These are phyloP conservation scores for Trichoderma orchidacearum DNA, from an alignment of 495 filamentous ascomycete genomes.

Conservation along the genomic window DNA sequence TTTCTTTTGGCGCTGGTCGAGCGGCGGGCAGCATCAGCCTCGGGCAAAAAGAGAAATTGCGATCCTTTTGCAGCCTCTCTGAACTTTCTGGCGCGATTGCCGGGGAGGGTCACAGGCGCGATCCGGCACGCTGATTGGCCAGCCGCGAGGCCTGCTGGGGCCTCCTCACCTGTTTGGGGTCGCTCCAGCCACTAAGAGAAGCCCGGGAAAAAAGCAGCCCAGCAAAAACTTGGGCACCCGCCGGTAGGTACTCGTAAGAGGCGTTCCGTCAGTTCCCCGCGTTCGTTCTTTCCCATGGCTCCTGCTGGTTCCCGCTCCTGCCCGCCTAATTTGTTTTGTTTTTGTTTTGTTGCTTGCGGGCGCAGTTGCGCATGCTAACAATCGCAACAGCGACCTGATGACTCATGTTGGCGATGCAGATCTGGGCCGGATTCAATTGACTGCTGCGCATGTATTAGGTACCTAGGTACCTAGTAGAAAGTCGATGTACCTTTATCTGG, in stretches of 20 bases:
- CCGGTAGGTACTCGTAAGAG: neutral
- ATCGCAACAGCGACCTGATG: no score
- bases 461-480: no score
- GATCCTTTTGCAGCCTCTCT: neutral
- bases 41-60: neutral
- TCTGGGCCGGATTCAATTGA: no score
- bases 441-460: no score
- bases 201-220: neutral
- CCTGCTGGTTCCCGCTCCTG: no score
- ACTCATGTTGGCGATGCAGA: no score
- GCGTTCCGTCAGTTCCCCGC: neutral
- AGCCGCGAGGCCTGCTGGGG: neutral
- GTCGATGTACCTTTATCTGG: no score
- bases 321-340: neutral
- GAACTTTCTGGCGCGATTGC: constrained; percentile 1
- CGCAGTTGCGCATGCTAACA: no score
- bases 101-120: constrained; percentile 1
- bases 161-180: neutral
- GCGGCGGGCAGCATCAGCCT: neutral
- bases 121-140: neutral
- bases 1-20: neutral
- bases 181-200: neutral
- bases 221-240: neutral
- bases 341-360: neutral
- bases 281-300: neutral